These are phyloP conservation scores for Kodamaea laetipori DNA, from an alignment of 805 yeast species.

Conservation along the genomic window DNA sequence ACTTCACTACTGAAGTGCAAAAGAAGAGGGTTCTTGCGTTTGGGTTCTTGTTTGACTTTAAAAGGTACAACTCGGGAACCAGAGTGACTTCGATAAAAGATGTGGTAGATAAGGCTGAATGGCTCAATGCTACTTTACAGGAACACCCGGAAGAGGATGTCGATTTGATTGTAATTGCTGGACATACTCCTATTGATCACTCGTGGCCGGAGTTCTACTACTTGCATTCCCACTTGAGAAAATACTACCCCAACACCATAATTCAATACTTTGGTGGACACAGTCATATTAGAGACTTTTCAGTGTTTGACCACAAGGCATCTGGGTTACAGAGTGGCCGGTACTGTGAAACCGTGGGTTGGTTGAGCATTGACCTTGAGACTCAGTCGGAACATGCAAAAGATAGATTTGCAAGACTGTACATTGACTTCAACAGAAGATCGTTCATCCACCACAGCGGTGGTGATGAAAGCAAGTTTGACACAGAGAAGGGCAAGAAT, in stretches of 20 bases:
- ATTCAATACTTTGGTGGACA: constrained; percentile 95
- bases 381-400: constrained; percentile 16
- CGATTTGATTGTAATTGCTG: constrained; percentile 70
- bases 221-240: constrained; percentile 54
- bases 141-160: constrained; percentile 37
- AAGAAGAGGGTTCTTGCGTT: constrained; percentile 60
- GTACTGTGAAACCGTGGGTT: constrained; percentile 92
- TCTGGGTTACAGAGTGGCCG: constrained; percentile 91
- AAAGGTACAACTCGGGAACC: constrained; percentile 57
- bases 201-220: constrained; percentile 54
- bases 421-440: constrained; percentile 77
- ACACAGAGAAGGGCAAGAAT: constrained; percentile 55
- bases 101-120: constrained; percentile 49
- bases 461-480: constrained; percentile 36
- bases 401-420: constrained; percentile 54
- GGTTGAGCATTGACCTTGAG: constrained; percentile 56
- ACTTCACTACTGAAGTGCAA: constrained; percentile 62
- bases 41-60: constrained; percentile 80
- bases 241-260: constrained; percentile 56
- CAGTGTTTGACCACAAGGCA: constrained; percentile 61
- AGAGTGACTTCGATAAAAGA: constrained; percentile 64
- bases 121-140: constrained; percentile 59
- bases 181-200: constrained; percentile 70
- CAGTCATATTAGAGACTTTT: constrained; percentile 86
- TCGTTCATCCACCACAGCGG: constrained; percentile 65